Conservation (phyloP, 2,329 filamentous ascomycete genomes). For the Thermothelomyces thermophilus region DNA sequence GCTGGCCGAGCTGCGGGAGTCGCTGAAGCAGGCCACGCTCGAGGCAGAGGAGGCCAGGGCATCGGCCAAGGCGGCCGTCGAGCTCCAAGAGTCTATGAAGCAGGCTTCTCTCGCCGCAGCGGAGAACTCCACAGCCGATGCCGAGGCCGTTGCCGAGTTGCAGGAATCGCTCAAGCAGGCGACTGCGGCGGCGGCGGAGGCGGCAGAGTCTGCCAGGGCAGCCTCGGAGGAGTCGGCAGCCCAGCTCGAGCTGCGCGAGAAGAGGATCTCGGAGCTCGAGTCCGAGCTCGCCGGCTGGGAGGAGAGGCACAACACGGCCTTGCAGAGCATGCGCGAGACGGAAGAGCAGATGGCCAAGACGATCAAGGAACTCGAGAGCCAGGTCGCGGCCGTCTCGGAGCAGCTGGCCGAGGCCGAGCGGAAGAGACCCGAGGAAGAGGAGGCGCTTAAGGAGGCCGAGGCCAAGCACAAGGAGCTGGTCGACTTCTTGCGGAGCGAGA, state of each 20-base stretch:
- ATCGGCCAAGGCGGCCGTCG: background rate
- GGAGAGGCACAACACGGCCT: constrained; percentile 62
- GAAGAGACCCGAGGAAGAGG: constrained; percentile 18
- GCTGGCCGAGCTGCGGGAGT: constrained; percentile 57
- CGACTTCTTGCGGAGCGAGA: constrained; percentile 60
- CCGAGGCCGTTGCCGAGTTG: constrained; percentile 5
- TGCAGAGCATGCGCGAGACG: constrained; percentile 64
- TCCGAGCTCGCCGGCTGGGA: constrained; percentile 70
- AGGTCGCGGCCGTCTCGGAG: constrained; percentile 28
- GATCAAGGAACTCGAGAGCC: constrained; percentile 56
- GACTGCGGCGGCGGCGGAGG: constrained; percentile 9
- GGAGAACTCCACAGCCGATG: constrained; percentile 14
- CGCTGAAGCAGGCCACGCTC: constrained; percentile 3
- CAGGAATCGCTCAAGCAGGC: constrained; percentile 39
- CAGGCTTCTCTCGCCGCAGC: constrained; percentile 18
- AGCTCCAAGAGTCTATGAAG: constrained; percentile 37
- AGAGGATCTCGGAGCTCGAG: constrained; percentile 60
- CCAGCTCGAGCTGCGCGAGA: constrained; percentile 39
- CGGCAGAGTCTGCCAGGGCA: constrained; percentile 14
- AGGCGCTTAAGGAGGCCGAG: constrained; percentile 42
- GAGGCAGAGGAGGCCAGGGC: constrained; percentile 4
- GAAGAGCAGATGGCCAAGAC: constrained; percentile 67
- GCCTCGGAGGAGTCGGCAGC: constrained; percentile 30
- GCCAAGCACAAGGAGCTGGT: constrained; percentile 54
- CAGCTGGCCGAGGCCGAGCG: constrained; percentile 34